Evolutionary conservation across 1,284 basidiomycete genomes (phyloP).

Genomic region (Calocybe gambosa): DNA sequence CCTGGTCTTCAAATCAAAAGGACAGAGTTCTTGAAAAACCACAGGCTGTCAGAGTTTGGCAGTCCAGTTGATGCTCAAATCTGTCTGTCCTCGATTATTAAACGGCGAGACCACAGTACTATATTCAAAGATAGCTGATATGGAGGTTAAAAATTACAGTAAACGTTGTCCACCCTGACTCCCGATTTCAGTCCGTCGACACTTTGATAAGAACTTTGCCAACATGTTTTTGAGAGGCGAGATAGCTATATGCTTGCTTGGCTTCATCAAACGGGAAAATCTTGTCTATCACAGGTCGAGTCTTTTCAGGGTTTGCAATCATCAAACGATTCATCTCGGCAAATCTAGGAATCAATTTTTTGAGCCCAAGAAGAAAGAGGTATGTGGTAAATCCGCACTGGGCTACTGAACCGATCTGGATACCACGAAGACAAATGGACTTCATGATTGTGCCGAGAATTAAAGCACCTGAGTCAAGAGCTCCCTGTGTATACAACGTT

Average conservation of each 20-base stretch:
- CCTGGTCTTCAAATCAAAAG: too few species aligned
- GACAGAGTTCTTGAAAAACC: too few species aligned
- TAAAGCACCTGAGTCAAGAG: too few species aligned
- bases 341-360: conserved; percentile 27
- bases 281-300: conserved; percentile 43
- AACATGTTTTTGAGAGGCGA: conserved; percentile 38
- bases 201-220: conserved; percentile 48
- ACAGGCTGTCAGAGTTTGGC: too few species aligned
- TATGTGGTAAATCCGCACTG: conserved; percentile 24
- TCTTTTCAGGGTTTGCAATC: conserved; percentile 28
- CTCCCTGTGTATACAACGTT: too few species aligned
- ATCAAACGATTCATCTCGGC: conserved; percentile 42
- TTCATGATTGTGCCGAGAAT: conserved; percentile 13
- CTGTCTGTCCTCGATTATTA: too few species aligned
- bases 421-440: conserved; percentile 24
- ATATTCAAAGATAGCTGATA: too few species aligned
- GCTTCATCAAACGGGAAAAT: conserved; percentile 45
- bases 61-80: too few species aligned
- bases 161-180: too few species aligned
- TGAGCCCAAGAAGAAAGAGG: background rate
- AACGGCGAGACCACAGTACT: too few species aligned
- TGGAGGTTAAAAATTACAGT: too few species aligned
- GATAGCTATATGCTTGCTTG: conserved; percentile 37
- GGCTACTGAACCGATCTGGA: conserved; percentile 28
- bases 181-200: background rate